phyloP scores from a whole-genome alignment of 2,329 filamentous ascomycete species.

The Daldinia sp. region DNA sequence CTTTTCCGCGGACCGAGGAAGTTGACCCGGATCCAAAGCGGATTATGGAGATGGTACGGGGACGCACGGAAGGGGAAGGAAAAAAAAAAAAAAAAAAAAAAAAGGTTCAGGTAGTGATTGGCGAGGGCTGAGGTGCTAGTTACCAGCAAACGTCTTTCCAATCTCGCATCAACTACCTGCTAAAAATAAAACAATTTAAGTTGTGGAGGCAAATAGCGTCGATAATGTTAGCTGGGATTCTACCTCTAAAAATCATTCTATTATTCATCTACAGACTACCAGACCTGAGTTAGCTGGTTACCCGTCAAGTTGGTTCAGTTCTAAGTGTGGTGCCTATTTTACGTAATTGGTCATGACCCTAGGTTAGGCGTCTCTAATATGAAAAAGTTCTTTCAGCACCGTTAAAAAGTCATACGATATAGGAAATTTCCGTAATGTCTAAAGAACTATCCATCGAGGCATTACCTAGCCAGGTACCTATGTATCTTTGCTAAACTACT shows the following conservation, averaged over 20 bases:
- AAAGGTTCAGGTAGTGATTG: neutral
- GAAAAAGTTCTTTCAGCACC: neutral
- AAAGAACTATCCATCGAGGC: constrained; percentile 8
- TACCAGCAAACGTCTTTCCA: neutral
- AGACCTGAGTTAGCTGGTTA: neutral
- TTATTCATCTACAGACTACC: constrained; percentile 29
- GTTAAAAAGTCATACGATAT: constrained; percentile 23
- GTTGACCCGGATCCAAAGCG: neutral
- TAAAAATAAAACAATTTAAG: neutral
- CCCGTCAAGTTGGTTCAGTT: neutral
- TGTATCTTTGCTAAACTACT: too few relatives aligned
- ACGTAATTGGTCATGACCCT: constrained; percentile 29
- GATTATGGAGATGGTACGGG: neutral
- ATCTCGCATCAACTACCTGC: constrained; percentile 12
- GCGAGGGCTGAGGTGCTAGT: neutral
- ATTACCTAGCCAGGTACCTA: too few relatives aligned
- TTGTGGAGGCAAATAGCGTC: too few relatives aligned
- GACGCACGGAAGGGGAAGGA: neutral
- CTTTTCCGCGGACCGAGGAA: constrained; percentile 1
- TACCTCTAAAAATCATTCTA: constrained; percentile 20
- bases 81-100: neutral
- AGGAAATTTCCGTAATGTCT: constrained; percentile 4
- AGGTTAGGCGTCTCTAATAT: constrained; percentile 17
- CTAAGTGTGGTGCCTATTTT: constrained; percentile 12
- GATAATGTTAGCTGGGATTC: neutral